Conservation (phyloP, 169 alveolate genomes). For the Pseudocohnilembus persalinus region DNA sequence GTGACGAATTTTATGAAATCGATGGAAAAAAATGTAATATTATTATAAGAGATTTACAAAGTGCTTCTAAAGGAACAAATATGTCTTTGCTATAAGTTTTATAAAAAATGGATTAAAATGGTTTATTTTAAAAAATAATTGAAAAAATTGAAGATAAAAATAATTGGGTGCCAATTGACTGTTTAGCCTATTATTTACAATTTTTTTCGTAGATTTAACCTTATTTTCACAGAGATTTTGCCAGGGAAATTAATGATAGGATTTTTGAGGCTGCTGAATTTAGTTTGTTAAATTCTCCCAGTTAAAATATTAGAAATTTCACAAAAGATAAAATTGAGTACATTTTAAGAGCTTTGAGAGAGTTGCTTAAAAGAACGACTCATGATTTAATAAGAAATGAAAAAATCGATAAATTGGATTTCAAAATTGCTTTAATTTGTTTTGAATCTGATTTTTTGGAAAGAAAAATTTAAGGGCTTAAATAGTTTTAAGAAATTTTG, state of each 20-base stretch:
- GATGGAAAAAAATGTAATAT: not conserved
- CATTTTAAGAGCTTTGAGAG: constrained; percentile 28
- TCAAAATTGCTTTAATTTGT: constrained; percentile 52
- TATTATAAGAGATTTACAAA: not conserved
- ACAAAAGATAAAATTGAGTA: constrained; percentile 62
- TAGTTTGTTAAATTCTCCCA: constrained; percentile 52
- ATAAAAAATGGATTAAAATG: not conserved
- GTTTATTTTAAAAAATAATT: not conserved
- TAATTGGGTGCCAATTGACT: not conserved
- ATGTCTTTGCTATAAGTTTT: not conserved
- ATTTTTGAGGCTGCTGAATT: constrained; percentile 38
- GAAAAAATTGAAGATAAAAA: not conserved
- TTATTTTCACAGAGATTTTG: constrained; percentile 10
- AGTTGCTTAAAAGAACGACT: constrained; percentile 50
- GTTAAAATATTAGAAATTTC: constrained; percentile 55
- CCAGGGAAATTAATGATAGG: not conserved
- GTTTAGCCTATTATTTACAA: not conserved
- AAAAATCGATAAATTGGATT: constrained; percentile 37
- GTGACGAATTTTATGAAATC: not conserved
- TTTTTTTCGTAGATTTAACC: not conserved
- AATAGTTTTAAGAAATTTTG: constrained; percentile 51
- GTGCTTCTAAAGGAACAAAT: not conserved
- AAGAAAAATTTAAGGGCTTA: constrained; percentile 75
- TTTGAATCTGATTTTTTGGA: constrained; percentile 65
- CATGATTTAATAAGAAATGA: constrained; percentile 37